Evolutionary conservation across 495 filamentous ascomycete genomes (phyloP), one percentile per base, ranked within the genome.

Genomic region (Filosporella fistucella): DNA sequence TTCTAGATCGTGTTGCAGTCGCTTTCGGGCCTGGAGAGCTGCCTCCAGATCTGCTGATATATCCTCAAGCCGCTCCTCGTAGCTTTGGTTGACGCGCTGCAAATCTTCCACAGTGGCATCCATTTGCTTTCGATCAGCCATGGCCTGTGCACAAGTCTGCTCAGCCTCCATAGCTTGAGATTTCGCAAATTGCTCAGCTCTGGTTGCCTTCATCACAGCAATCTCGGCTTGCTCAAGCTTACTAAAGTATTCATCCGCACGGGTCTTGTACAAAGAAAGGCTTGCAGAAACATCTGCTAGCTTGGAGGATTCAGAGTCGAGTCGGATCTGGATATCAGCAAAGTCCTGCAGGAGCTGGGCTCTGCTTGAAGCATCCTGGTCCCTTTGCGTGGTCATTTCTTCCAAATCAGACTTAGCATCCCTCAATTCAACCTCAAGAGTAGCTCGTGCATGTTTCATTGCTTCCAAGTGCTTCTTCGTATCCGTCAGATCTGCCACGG

Each of bases 141-240:
- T 86, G 53, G 96, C 87, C 35, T 84, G 81, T 2, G 90, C 89
- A 49, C 83, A 95, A 10, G 82, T 88, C 35, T 97, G 91, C 52
- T 97, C 94, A 0, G 89, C 87, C 64, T 98, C 93, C 47, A 78
- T 80, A 11, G 86, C 82, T 55, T 95, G 91, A 16, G 85, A 69
- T 64, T 89, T 94, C 35, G 93, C 91, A 61, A 96, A 95, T 59
- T 95, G 88, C 65, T 97, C 93, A 0, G 94, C 91, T 7, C 91
- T 77, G 40, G 78, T 82, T 35, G 93, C 91, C 65, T 96, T 96
- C 49, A 98, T 77, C 17, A 97, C 89, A 8, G 90, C 82, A 52
- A 97, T 91, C 61, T 98, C 93, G 13, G 93, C 93, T 62, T 96
- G 91, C 62, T 98, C 93, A 14, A 98, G 84, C 67, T 95, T 96